Evolutionary conservation across 345 rosid genomes (phyloP).

Genomic region (Corymbia maculata): DNA sequence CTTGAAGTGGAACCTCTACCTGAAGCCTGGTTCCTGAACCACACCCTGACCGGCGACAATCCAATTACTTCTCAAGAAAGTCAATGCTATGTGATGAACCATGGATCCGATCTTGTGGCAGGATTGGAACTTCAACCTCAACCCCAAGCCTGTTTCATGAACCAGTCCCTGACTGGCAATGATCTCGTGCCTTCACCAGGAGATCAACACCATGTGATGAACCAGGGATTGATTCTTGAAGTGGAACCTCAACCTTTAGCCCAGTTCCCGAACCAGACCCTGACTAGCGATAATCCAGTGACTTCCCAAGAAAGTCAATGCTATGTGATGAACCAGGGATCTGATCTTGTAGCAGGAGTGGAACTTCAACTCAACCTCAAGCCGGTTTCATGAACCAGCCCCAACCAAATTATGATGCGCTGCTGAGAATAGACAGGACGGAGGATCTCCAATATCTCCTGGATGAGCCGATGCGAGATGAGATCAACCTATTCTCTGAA

Average conservation of each 20-base stretch:
- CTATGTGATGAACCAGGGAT: not conserved
- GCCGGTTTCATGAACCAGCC: not conserved
- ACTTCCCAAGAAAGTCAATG: not conserved
- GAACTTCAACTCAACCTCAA: not conserved
- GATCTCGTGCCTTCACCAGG: not conserved
- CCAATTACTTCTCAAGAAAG: not conserved
- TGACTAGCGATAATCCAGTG: not conserved
- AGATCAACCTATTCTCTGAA: conserved; percentile 7
- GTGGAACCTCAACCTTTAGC: not conserved
- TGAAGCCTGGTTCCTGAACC: not conserved
- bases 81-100: not conserved
- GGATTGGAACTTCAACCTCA: not conserved
- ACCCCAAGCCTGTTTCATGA: not conserved
- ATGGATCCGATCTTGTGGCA: not conserved
- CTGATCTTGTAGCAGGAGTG: not conserved
- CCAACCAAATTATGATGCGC: not conserved
- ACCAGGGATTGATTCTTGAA: not conserved
- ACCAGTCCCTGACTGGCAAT: not conserved
- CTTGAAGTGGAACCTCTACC: not conserved
- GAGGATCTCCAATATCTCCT: not conserved
- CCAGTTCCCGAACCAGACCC: not conserved
- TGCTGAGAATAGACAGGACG: not conserved
- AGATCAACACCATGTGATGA: not conserved
- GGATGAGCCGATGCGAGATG: not conserved
- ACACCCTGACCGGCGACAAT: not conserved